Evolutionary conservation across 2,329 filamentous ascomycete genomes (phyloP).

Genomic region (Huntiella moniliformis): DNA sequence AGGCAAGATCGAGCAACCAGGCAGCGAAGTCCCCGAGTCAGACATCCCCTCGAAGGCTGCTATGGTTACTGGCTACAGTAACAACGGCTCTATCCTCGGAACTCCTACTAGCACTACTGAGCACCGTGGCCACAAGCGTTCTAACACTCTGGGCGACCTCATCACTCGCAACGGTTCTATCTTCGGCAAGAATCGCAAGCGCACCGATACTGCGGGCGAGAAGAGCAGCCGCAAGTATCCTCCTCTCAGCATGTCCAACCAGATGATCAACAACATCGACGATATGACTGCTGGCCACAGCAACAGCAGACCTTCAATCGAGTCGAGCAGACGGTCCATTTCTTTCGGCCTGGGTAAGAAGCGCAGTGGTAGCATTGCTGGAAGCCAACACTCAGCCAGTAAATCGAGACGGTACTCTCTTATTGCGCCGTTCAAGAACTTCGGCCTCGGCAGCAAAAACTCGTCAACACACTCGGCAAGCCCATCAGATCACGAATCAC

Average conservation of each 20-base stretch:
- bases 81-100: constrained; percentile 28
- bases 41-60: constrained; percentile 36
- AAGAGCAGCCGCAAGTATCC: constrained; percentile 55
- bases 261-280: constrained; percentile 11
- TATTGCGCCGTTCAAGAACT: constrained; percentile 39
- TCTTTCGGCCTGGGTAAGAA: constrained; percentile 52
- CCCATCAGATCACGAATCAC: constrained; percentile 30
- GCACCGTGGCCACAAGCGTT: constrained; percentile 43
- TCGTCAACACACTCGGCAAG: constrained; percentile 23
- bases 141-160: constrained; percentile 60
- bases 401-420: constrained; percentile 52
- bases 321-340: constrained; percentile 53
- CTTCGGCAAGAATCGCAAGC: constrained; percentile 41
- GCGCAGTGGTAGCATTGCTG: constrained; percentile 44
- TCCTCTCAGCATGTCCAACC: constrained; percentile 72
- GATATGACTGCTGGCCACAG: constrained; percentile 30
- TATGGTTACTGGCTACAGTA: constrained; percentile 37
- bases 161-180: constrained; percentile 70
- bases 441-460: constrained; percentile 34
- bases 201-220: constrained; percentile 22
- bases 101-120: constrained; percentile 16
- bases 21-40: constrained; percentile 24
- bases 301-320: constrained; percentile 41
- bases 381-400: constrained; percentile 37
- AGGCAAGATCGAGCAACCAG: constrained; percentile 71